Base-by-base conservation (phyloP, 1,139 yeast species). In the Geotrichum australiense region DNA sequence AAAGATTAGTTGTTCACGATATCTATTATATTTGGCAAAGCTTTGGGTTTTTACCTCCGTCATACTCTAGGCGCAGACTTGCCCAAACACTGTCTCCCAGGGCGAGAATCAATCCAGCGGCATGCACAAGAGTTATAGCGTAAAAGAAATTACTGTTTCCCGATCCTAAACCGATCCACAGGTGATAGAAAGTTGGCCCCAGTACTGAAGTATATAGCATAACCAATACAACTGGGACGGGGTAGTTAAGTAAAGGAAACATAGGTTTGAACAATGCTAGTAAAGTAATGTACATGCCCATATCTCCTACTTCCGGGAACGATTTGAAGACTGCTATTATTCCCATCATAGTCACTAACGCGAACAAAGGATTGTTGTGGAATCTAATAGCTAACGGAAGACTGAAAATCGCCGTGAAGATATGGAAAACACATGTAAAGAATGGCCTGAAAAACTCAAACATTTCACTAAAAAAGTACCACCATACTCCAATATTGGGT, bases 381-480 rank as follows among this genome's bases (percentile, higher is more conserved):
- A 91, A 75, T 52, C 96, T 69, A 11, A 86, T 56, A 0, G 95
- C 73, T 18, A 91, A 56, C 8, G 97, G 97, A 1, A 82, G 48
- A 3, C 82, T 69, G 58, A 84, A 84, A 2, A 80, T 64, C 23
- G 76, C 66, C n/a, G 78, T 64, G 62, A 79, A 86, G 36, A 89
- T 55, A 56, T 87, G 91, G 73, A 89, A 93, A 21, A 87, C 80
- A 8, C 87, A 80, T 31, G 80, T 66, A 66, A 84, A 91, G 58
- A 91, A 87, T 14, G 86, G 79, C 22, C 82, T 73, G 69, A 91
- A 91, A 56, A 79, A 84, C 43, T 81, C 93, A 64, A 91, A 91
- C 79, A 91, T 84, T 60, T 91, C 98, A 22, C 93, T 82, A 67
- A 91, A 91, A 53, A 89, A 78, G 65, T 91, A 91, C 99, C 99